Percentiles rank a stretch among this genome's conserved stretches.
These are phyloP conservation scores for Tuber aestivum DNA, from an alignment of 495 filamentous ascomycete genomes.

Conservation along the genomic window DNA sequence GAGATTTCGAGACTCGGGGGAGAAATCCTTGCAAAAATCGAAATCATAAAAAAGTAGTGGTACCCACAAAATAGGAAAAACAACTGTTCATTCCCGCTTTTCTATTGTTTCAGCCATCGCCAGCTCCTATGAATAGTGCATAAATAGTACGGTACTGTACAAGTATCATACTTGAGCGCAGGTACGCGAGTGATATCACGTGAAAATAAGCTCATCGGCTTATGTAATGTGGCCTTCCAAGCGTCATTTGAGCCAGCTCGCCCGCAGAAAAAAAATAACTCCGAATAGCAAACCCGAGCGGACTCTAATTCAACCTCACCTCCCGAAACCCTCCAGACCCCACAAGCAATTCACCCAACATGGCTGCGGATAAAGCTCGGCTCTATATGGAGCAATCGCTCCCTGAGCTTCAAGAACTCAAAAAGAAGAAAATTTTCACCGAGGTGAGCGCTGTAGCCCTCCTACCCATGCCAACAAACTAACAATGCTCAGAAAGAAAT, in stretches of 20 bases:
- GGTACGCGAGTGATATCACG: not conserved
- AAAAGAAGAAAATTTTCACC: constrained; percentile 80
- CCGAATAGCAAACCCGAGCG: not conserved
- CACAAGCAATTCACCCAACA: not conserved
- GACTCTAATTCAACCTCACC: not conserved
- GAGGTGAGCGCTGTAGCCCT: constrained; percentile 49
- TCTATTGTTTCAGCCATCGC: not conserved
- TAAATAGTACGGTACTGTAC: no score
- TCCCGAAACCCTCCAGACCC: not conserved
- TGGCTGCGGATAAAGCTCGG: constrained; percentile 69
- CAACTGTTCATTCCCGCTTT: not conserved
- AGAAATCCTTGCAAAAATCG: constrained; percentile 56
- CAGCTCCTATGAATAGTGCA: not conserved
- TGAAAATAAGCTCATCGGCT: not conserved
- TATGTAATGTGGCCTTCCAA: not conserved
- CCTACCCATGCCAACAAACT: not conserved
- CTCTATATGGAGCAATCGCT: constrained; percentile 89
- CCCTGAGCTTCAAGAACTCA: constrained; percentile 81
- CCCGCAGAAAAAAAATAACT: not conserved
- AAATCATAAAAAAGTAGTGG: constrained; percentile 43
- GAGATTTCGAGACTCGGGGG: constrained; percentile 71
- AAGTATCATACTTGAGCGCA: not conserved
- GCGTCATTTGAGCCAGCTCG: not conserved
- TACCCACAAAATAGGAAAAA: not conserved
- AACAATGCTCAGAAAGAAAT: constrained; percentile 65